These are phyloP conservation scores for Yamadazyma jaroonii DNA, from an alignment of 1,139 yeast genomes.

Conservation along the genomic window DNA sequence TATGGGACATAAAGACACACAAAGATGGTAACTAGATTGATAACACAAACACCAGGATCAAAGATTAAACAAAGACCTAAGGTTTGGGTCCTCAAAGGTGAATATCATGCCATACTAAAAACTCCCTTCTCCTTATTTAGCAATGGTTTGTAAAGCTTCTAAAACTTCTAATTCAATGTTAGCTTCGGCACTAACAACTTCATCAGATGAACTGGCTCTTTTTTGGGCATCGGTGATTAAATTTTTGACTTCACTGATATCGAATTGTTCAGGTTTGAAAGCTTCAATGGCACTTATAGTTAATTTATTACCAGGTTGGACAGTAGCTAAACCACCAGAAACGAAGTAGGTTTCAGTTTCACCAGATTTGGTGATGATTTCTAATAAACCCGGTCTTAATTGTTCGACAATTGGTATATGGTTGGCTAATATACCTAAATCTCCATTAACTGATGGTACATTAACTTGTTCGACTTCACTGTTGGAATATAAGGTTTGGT, in stretches of 20 bases:
- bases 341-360: constrained; percentile 79
- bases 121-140: constrained; percentile 50
- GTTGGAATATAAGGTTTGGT: constrained; percentile 58
- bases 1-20: too few relatives aligned
- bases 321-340: constrained; percentile 96
- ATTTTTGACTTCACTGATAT: constrained; percentile 73
- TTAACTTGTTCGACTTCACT: constrained; percentile 80
- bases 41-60: too few relatives aligned
- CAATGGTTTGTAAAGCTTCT: constrained; percentile 88
- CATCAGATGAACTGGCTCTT: constrained; percentile 83
- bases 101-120: too few relatives aligned
- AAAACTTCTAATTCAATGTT: constrained; percentile 93
- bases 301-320: constrained; percentile 90
- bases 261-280: constrained; percentile 86
- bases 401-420: constrained; percentile 98
- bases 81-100: too few relatives aligned
- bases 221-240: constrained; percentile 94
- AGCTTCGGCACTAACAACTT: constrained; percentile 90
- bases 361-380: constrained; percentile 79
- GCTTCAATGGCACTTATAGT: constrained; percentile 96
- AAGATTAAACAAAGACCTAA: too few relatives aligned
- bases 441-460: constrained; percentile 95
- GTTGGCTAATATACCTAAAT: constrained; percentile 94
- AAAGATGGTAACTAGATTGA: too few relatives aligned
- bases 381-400: constrained; percentile 94